Conservation (phyloP, 2,329 filamentous ascomycete species). For the Chaetothyriales sp. region DNA sequence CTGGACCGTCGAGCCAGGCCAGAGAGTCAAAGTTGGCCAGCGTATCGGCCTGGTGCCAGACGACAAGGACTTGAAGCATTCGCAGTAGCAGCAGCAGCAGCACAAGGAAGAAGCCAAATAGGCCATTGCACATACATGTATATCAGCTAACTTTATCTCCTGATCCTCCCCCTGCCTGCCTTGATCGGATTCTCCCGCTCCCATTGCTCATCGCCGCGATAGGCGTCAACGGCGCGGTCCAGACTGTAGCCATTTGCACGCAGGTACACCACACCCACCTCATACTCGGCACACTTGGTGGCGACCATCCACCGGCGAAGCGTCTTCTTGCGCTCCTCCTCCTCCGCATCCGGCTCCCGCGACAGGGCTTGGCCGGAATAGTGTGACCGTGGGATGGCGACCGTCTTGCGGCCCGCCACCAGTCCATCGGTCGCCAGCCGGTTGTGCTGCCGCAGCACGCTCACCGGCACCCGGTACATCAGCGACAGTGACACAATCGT, state of each 20-base stretch:
- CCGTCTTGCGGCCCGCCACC: slow-evolving; percentile 50
- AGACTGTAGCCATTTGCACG: slow-evolving; percentile 49
- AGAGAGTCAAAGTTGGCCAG: slow-evolving; percentile 78
- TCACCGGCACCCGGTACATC: slow-evolving; percentile 52
- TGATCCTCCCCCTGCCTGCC: slow-evolving; percentile 29
- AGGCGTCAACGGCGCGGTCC: slow-evolving; percentile 47
- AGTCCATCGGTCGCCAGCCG: slow-evolving; percentile 57
- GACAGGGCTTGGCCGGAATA: slow-evolving; percentile 40
- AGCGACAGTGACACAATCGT: slow-evolving; percentile 53
- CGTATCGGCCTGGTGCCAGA: slow-evolving; percentile 61
- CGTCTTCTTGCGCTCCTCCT: slow-evolving; percentile 56
- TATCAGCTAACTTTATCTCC: background rate
- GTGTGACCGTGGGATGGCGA: slow-evolving; percentile 56
- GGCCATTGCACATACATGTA: background rate
- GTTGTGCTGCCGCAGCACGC: slow-evolving; percentile 50
- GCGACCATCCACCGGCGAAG: slow-evolving; percentile 64
- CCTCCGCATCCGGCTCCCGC: slow-evolving; percentile 33
- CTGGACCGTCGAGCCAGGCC: slow-evolving; percentile 77
- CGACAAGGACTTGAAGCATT: slow-evolving; percentile 3
- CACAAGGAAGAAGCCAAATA: background rate
- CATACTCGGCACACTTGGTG: slow-evolving; percentile 48
- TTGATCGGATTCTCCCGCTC: slow-evolving; percentile 51
- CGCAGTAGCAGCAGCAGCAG: background rate
- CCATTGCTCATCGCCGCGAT: slow-evolving; percentile 59
- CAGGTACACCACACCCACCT: slow-evolving; percentile 60